Conservation (phyloP, 495 filamentous ascomycete species). For the Podospora comata region DNA sequence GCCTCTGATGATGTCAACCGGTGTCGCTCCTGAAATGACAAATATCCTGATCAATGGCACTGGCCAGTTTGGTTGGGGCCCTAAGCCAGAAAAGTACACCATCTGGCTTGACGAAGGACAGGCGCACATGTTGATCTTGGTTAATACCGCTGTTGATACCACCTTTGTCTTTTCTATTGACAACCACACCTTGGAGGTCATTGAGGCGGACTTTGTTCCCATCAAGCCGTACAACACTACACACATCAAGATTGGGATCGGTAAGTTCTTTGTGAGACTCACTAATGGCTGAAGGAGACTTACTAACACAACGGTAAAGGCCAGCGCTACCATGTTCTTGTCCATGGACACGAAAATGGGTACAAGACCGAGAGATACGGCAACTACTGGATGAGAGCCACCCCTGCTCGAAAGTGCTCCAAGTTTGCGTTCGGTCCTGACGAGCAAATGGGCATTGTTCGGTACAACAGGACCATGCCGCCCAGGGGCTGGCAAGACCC, state of each 20-base stretch:
- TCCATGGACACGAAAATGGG: constrained; percentile 47
- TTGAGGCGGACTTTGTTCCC: constrained; percentile 47
- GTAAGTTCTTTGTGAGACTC: background rate
- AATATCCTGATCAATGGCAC: constrained; percentile 36
- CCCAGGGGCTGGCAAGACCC: constrained; percentile 7
- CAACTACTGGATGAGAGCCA: constrained; percentile 19
- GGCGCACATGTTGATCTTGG: constrained; percentile 49
- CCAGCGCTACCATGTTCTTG: constrained; percentile 62
- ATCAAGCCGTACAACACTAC: constrained; percentile 43
- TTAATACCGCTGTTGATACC: constrained; percentile 45
- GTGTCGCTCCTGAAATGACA: constrained; percentile 24
- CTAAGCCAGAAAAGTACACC: constrained; percentile 1
- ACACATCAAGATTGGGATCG: constrained; percentile 55
- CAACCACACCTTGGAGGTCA: constrained; percentile 46
- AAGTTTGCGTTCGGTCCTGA: constrained; percentile 14
- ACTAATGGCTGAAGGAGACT: background rate
- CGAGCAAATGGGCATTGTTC: constrained; percentile 19
- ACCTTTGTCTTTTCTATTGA: constrained; percentile 39
- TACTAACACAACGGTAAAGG: constrained; percentile 15
- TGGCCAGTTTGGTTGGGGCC: constrained; percentile 13
- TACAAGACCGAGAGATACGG: background rate
- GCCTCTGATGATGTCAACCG: constrained; percentile 18
- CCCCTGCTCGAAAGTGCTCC: constrained; percentile 7
- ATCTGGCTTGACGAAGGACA: constrained; percentile 17
- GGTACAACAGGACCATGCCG: constrained; percentile 11